A percentile compares a stretch with the other conserved stretches of the same genome.
These are phyloP conservation scores for Backusella mclennaniae DNA, from an alignment of 192 early-diverging fungal species.

Conservation along the genomic window DNA sequence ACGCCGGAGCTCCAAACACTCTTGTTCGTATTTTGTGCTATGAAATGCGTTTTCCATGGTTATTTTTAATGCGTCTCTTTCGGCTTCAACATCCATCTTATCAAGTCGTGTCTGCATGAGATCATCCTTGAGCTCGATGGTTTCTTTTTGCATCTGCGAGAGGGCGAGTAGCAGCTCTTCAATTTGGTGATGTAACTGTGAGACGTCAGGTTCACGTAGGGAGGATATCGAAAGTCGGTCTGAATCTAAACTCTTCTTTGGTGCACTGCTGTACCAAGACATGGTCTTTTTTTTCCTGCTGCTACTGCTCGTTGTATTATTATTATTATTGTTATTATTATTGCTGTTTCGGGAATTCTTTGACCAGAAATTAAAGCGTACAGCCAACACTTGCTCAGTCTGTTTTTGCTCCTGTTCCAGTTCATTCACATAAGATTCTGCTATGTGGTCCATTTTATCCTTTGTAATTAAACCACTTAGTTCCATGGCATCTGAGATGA, in stretches of 20 bases:
- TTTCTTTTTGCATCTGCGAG: slow-evolving; percentile 63
- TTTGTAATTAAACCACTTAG: slow-evolving; percentile 68
- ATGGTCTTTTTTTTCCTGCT: slow-evolving; percentile 11
- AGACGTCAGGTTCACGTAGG: slow-evolving; percentile 6
- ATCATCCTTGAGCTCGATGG: slow-evolving; percentile 59
- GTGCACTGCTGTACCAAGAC: slow-evolving; percentile 12
- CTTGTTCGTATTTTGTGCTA: slow-evolving; percentile 22
- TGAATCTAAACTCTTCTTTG: slow-evolving; percentile 2
- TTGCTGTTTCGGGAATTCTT: not conserved
- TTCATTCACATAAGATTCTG: slow-evolving; percentile 50
- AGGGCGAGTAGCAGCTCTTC: slow-evolving; percentile 58
- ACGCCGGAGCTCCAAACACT: slow-evolving; percentile 18
- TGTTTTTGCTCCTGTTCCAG: slow-evolving; percentile 49
- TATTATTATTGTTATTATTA: not conserved
- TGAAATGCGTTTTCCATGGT: slow-evolving; percentile 23
- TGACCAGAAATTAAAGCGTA: slow-evolving; percentile 43
- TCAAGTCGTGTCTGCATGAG: slow-evolving; percentile 57
- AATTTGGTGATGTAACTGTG: slow-evolving; percentile 56
- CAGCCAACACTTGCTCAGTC: slow-evolving; percentile 42
- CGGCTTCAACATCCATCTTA: slow-evolving; percentile 43
- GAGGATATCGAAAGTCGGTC: slow-evolving; percentile 3
- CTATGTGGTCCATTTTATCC: slow-evolving; percentile 68
- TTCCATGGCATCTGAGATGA: slow-evolving; percentile 79
- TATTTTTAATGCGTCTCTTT: slow-evolving; percentile 55
- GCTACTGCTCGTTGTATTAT: not conserved